These are phyloP conservation scores for Termitomyces sp. DNA, from an alignment of 768 basidiomycete genomes.

Conservation along the genomic window DNA sequence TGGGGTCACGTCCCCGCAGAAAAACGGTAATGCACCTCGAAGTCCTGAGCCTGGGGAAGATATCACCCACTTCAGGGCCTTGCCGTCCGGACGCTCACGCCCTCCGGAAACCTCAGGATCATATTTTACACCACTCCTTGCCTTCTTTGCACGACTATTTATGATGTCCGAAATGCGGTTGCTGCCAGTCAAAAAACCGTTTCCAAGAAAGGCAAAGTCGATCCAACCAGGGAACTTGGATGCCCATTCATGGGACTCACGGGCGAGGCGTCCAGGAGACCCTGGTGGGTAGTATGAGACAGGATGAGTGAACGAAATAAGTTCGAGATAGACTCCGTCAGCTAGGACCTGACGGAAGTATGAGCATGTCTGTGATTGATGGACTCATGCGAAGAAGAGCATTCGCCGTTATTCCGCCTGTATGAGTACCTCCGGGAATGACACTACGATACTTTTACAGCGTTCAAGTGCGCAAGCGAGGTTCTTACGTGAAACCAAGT, in stretches of 20 bases:
- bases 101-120: constrained; percentile 43
- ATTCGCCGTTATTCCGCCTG: constrained; percentile 58
- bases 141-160: constrained; percentile 41
- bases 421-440: constrained; percentile 59
- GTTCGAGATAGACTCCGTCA: constrained; percentile 62
- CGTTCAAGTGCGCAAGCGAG: neutral
- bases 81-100: constrained; percentile 49
- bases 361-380: neutral
- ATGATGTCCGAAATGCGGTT: constrained; percentile 44
- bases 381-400: constrained; percentile 28
- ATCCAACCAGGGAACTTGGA: constrained; percentile 56
- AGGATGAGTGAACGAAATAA: constrained; percentile 60
- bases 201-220: constrained; percentile 59
- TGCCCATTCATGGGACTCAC: constrained; percentile 50
- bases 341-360: constrained; percentile 33
- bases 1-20: constrained; percentile 69
- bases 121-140: constrained; percentile 37
- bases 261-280: constrained; percentile 35
- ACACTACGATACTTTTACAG: constrained; percentile 38
- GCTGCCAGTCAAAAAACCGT: constrained; percentile 24
- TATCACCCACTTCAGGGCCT: constrained; percentile 53
- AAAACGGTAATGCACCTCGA: constrained; percentile 47
- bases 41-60: constrained; percentile 32
- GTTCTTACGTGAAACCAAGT: constrained; percentile 61
- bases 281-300: constrained; percentile 45